phyloP scores from a whole-genome alignment of 1,139 yeast genomes.

The Candida gigantensis region DNA sequence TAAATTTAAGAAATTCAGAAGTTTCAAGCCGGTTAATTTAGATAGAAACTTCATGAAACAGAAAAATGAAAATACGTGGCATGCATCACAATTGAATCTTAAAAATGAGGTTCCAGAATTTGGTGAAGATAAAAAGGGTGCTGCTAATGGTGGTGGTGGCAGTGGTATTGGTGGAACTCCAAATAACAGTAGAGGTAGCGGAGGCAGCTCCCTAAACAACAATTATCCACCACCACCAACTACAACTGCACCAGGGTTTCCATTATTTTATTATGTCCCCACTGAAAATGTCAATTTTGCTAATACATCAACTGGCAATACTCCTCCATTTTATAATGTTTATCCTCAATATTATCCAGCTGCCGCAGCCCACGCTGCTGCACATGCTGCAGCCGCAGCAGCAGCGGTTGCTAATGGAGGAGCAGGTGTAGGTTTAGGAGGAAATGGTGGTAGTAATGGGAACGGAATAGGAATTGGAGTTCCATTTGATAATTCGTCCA shows the following conservation, averaged over 20 bases:
- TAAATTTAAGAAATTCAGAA: slow-evolving; percentile 2
- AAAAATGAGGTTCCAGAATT: slow-evolving; percentile 7
- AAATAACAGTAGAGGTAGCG: background rate
- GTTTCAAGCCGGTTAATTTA: background rate
- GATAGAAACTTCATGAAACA: slow-evolving; percentile 2
- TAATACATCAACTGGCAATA: slow-evolving; percentile 3
- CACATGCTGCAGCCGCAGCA: background rate
- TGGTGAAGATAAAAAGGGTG: background rate
- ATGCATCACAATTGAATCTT: slow-evolving; percentile 13
- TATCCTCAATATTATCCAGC: slow-evolving; percentile 19
- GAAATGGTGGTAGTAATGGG: slow-evolving; percentile 3
- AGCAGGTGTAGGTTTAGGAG: too few relatives aligned
- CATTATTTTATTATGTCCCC: slow-evolving; percentile 28
- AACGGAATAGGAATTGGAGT: too few relatives aligned
- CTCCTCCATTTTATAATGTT: slow-evolving; percentile 19
- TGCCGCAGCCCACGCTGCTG: background rate
- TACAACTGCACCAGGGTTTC: slow-evolving; percentile 13
- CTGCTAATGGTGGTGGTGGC: background rate
- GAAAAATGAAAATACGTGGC: slow-evolving; percentile 9
- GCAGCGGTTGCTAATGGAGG: slow-evolving; percentile 2
- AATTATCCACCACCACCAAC: slow-evolving; percentile 5
- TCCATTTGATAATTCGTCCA: slow-evolving; percentile 2
- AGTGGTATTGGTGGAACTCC: background rate
- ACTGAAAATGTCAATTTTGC: slow-evolving; percentile 13
- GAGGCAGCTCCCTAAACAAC: too few relatives aligned